Conservation (phyloP, 2,329 filamentous ascomycete genomes). For the Neonectria punicea region DNA sequence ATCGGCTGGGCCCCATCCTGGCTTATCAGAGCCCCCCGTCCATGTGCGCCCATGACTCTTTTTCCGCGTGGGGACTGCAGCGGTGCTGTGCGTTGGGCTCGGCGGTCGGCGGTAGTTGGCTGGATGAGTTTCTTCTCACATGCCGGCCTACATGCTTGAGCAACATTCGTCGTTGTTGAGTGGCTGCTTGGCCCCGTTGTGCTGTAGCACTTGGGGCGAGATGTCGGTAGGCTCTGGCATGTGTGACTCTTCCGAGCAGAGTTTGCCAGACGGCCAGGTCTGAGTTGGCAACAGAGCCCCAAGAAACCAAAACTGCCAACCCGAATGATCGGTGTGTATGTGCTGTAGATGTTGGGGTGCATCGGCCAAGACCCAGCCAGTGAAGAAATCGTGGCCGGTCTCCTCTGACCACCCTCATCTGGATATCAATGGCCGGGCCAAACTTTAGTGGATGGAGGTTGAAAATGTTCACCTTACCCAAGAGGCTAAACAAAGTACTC, state of each 20-base stretch:
- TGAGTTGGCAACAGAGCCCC: constrained; percentile 19
- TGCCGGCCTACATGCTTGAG: constrained; percentile 15
- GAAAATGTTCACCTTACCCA: constrained; percentile 16
- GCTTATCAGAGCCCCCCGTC: constrained; percentile 4
- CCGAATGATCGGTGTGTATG: constrained; percentile 5
- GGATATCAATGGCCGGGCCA: background rate
- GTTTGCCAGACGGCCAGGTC: constrained; percentile 5
- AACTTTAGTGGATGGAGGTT: constrained; percentile 10
- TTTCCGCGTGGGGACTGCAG: constrained; percentile 22
- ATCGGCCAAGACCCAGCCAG: constrained; percentile 6
- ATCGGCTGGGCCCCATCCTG: constrained; percentile 3
- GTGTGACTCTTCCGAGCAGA: constrained; percentile 13
- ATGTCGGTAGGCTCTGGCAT: constrained; percentile 2
- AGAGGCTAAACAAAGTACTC: constrained; percentile 26
- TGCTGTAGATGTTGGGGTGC: constrained; percentile 1
- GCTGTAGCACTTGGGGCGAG: background rate
- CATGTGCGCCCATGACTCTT: constrained; percentile 19
- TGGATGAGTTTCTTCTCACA: constrained; percentile 9
- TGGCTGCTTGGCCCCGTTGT: constrained; percentile 11
- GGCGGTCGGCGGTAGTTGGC: constrained; percentile 11
- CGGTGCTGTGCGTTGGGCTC: constrained; percentile 18
- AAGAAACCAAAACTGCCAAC: background rate
- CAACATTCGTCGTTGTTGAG: constrained; percentile 8
- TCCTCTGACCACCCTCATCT: constrained; percentile 22
- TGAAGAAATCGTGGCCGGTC: constrained; percentile 9